phyloP scores from a whole-genome alignment of 169 alveolate species.

The Cryptosporidium parvum region DNA sequence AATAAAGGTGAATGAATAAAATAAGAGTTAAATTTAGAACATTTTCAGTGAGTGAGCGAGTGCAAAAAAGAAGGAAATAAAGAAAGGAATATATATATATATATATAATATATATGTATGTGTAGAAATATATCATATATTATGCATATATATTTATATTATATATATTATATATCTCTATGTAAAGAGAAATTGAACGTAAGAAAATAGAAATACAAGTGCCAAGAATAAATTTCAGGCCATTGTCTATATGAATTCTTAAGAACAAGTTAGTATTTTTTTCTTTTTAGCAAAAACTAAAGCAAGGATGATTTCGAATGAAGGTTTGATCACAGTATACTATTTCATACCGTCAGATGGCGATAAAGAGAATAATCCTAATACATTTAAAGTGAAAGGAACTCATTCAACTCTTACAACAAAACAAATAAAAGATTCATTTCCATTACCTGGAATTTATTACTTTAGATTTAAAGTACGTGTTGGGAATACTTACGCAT shows the following conservation, averaged over 20 bases:
- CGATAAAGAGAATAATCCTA: constrained; percentile 48
- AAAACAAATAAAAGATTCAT: constrained; percentile 15
- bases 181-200: neutral
- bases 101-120: no score
- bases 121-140: no score
- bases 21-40: neutral
- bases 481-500: constrained; percentile 39
- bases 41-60: no score
- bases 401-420: constrained; percentile 14
- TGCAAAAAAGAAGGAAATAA: no score
- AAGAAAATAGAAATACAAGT: neutral
- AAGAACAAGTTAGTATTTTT: neutral
- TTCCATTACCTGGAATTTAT: constrained; percentile 59
- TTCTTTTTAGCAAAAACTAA: neutral
- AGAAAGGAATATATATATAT: no score
- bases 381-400: constrained; percentile 32
- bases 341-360: constrained; percentile 71
- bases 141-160: no score
- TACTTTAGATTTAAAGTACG: constrained; percentile 69
- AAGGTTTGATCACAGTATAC: constrained; percentile 1
- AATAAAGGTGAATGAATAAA: neutral
- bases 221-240: neutral
- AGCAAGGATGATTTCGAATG: neutral
- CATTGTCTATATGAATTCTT: neutral
- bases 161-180: no score